Percentiles rank a stretch among this genome's conserved stretches.
These are phyloP conservation scores for Skeletonema costatum DNA, from an alignment of 108 stramenopile genomes.

Conservation along the genomic window DNA sequence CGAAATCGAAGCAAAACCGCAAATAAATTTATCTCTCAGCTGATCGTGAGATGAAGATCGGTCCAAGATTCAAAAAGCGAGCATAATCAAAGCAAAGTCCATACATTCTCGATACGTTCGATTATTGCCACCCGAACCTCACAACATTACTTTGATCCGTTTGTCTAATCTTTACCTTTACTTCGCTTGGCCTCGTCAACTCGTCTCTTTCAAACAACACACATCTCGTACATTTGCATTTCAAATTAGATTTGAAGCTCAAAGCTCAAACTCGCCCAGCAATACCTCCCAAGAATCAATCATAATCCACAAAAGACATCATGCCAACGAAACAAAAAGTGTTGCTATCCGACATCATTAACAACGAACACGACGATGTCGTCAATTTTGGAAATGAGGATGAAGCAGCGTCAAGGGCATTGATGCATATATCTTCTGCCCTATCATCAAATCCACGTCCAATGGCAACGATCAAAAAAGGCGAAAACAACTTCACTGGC, in stretches of 20 bases:
- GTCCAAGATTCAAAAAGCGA: no score
- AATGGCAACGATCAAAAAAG: neutral
- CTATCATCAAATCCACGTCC: neutral
- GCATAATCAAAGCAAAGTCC: no score
- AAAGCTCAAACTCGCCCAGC: neutral
- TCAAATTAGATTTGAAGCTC: neutral
- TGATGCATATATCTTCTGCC: neutral
- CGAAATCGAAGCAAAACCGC: no score
- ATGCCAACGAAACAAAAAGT: slow-evolving; percentile 1
- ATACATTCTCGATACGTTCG: no score
- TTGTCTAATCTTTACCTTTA: no score
- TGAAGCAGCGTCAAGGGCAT: neutral
- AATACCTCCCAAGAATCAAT: no score
- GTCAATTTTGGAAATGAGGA: neutral
- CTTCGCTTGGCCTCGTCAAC: no score
- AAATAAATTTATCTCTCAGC: no score
- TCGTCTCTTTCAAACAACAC: neutral
- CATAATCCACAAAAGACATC: neutral
- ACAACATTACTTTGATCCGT: no score
- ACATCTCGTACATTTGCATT: neutral
- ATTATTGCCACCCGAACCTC: no score
- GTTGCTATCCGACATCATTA: neutral
- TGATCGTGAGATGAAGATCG: no score
- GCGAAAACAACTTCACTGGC: neutral
- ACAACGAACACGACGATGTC: neutral